Percentiles rank a stretch among this genome's conserved stretches.
Conservation (phyloP, 1,284 basidiomycete species). For the Trichosporon coremiiforme region DNA sequence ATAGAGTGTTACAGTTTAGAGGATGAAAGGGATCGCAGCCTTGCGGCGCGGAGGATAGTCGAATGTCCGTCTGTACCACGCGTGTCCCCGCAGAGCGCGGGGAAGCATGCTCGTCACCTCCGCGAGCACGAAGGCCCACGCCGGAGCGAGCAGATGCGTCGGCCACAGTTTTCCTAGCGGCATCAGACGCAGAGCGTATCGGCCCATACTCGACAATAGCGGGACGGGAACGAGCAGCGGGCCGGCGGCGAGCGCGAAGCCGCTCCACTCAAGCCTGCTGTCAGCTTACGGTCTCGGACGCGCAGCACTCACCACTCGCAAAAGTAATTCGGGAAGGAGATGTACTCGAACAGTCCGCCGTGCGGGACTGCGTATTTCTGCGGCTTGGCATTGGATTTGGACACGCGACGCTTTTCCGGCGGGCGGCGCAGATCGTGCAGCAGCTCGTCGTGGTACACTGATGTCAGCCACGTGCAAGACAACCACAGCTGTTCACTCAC, state of each 20-base stretch:
- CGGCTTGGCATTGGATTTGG: conserved; percentile 34
- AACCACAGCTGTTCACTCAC: conserved; percentile 32
- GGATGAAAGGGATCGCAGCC: conserved; percentile 66
- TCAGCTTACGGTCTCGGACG: no score
- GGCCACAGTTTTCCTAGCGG: conserved; percentile 34
- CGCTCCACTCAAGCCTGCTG: conserved; percentile 74
- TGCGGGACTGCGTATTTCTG: conserved; percentile 74
- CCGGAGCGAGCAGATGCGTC: conserved; percentile 60
- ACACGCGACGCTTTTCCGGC: conserved; percentile 32
- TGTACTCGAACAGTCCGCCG: conserved; percentile 72
- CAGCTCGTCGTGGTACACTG: conserved; percentile 81
- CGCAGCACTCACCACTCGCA: conserved; percentile 69
- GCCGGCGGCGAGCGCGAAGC: conserved; percentile 67
- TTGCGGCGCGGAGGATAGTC: conserved; percentile 68
- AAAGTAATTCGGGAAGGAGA: conserved; percentile 92
- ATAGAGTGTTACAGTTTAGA: conserved; percentile 50
- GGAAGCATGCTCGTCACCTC: conserved; percentile 76
- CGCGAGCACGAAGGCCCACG: conserved; percentile 72
- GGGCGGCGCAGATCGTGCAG: conserved; percentile 69
- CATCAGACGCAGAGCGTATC: neutral
- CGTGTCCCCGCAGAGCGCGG: conserved; percentile 74
- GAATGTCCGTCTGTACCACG: conserved; percentile 76
- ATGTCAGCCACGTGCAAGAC: neutral
- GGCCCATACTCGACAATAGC: neutral
- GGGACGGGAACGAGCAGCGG: conserved; percentile 34